Percentiles rank a stretch among this genome's conserved stretches.
Evolutionary conservation across 1,139 yeast species (phyloP).

Genomic region (Kluyveromyces marxianus): DNA sequence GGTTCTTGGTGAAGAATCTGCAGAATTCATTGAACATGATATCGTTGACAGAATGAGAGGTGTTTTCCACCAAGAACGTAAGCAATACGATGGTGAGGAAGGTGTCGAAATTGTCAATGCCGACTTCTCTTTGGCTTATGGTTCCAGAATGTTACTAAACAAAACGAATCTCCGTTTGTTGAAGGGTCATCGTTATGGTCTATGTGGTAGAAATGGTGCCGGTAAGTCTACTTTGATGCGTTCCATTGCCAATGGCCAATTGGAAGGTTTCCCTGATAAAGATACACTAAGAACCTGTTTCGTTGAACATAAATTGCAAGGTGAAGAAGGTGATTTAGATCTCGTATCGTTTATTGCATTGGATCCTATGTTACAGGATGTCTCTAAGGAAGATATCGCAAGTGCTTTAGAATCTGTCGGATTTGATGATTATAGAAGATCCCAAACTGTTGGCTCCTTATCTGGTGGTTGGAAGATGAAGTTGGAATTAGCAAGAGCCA

Average conservation of each 20-base stretch:
- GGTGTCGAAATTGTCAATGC: conserved; percentile 90
- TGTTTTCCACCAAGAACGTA: conserved; percentile 59
- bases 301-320: conserved; percentile 95
- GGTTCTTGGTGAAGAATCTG: conserved; percentile 39
- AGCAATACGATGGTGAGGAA: conserved; percentile 49
- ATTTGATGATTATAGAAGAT: conserved; percentile 81
- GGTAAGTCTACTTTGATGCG: conserved; percentile 98
- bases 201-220: conserved; percentile 98
- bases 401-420: conserved; percentile 78
- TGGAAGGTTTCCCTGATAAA: conserved; percentile 95
- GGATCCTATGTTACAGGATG: conserved; percentile 69
- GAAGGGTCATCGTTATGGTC: conserved; percentile 95
- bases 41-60: conserved; percentile 52
- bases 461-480: conserved; percentile 99
- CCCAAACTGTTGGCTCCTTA: conserved; percentile 85
- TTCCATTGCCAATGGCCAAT: conserved; percentile 92
- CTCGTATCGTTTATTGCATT: conserved; percentile 83
- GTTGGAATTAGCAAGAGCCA: conserved; percentile 94
- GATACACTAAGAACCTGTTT: conserved; percentile 86
- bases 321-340: conserved; percentile 87
- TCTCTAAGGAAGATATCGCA: conserved; percentile 62
- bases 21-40: conserved; percentile 36
- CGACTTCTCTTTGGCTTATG: conserved; percentile 92
- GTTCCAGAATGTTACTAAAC: conserved; percentile 93
- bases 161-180: conserved; percentile 79